Percentiles rank a stretch among this genome's conserved stretches.
Conservation (phyloP, 2,329 filamentous ascomycete species). For the Curvularia hawaiiensis region DNA sequence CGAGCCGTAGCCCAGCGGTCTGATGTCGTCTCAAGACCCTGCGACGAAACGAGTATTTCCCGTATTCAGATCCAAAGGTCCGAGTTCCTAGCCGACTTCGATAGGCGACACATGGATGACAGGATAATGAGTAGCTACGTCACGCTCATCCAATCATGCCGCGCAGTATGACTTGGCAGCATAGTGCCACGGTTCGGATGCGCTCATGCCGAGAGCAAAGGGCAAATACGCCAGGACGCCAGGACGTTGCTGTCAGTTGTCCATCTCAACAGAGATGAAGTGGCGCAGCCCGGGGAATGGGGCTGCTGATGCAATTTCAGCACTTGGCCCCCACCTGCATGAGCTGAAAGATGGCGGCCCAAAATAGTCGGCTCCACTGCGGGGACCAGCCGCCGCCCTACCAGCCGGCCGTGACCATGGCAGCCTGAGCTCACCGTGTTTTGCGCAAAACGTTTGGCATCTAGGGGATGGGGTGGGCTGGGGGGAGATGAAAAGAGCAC, state of each 20-base stretch:
- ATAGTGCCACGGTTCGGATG: conserved; percentile 5
- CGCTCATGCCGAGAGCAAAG: conserved; percentile 1
- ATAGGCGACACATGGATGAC: neutral
- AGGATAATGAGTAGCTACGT: conserved; percentile 2
- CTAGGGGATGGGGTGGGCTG: neutral
- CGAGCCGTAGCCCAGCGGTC: neutral
- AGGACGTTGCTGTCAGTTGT: neutral
- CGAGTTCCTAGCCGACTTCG: neutral
- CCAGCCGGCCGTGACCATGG: neutral
- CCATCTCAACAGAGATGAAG: neutral
- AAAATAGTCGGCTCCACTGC: conserved; percentile 22
- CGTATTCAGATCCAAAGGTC: neutral
- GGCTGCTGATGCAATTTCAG: conserved; percentile 7
- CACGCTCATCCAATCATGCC: conserved; percentile 4
- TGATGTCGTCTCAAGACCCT: conserved; percentile 7
- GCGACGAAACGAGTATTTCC: conserved; percentile 8
- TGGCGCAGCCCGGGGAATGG: neutral
- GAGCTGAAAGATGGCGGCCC: conserved; percentile 20
- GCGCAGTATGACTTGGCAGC: conserved; percentile 8
- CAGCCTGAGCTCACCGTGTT: conserved; percentile 1
- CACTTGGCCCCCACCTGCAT: conserved; percentile 11
- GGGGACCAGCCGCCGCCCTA: conserved; percentile 11
- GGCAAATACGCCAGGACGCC: neutral
- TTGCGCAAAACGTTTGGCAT: conserved; percentile 3
- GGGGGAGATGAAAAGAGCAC: neutral